Percentiles rank a stretch among this genome's conserved stretches.
These are phyloP conservation scores for Capsella bursapastoris DNA, from an alignment of 345 rosid species.

Conservation along the genomic window DNA sequence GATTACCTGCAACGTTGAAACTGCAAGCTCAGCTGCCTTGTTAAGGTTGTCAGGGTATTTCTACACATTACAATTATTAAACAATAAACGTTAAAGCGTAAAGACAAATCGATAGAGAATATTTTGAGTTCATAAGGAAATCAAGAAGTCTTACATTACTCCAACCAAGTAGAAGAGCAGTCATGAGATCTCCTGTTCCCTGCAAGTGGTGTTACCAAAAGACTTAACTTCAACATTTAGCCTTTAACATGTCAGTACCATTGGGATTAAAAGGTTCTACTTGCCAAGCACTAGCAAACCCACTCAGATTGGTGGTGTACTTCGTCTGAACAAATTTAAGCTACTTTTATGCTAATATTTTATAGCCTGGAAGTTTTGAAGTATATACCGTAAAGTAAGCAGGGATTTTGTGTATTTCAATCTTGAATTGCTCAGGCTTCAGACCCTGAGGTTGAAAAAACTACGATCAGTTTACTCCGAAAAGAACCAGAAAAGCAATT, in stretches of 20 bases:
- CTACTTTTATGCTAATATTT: constrained; percentile 7
- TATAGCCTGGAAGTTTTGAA: neutral
- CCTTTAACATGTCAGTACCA: neutral
- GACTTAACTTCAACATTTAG: constrained; percentile 24
- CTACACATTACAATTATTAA: constrained; percentile 47
- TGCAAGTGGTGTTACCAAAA: constrained; percentile 43
- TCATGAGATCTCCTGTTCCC: constrained; percentile 99
- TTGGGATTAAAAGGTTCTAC: neutral
- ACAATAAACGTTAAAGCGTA: neutral
- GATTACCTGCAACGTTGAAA: constrained; percentile 92
- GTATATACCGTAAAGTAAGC: constrained; percentile 90
- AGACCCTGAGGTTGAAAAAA: constrained; percentile 56
- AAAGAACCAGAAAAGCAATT: neutral
- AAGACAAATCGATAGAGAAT: neutral
- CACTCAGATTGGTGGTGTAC: neutral
- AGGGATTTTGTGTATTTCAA: constrained; percentile 81
- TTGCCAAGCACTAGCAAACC: neutral
- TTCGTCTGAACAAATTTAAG: constrained; percentile 11
- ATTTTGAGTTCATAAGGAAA: constrained; percentile 11
- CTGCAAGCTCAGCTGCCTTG: constrained; percentile 94
- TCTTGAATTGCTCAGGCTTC: constrained; percentile 88
- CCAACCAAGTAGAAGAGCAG: constrained; percentile 99
- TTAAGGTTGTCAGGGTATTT: constrained; percentile 84
- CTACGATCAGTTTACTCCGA: constrained; percentile 4
- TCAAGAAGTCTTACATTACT: constrained; percentile 71